Conservation (phyloP, 306 rosid species). For the Glycyrrhiza uralensis region DNA sequence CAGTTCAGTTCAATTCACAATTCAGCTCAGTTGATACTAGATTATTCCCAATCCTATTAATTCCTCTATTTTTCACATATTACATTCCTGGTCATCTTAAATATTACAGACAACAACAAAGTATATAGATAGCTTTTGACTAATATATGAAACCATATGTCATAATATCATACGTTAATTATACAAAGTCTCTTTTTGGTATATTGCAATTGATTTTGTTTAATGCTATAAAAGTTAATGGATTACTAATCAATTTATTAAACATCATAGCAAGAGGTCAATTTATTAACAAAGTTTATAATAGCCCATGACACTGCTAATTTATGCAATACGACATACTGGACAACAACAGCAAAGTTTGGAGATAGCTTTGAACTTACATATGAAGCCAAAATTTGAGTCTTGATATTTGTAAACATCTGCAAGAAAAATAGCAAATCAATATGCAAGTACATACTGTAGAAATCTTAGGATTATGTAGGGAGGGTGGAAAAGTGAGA, state of each 20-base stretch:
- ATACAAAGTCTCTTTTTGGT: background rate
- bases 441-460: background rate
- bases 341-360: background rate
- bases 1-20: background rate
- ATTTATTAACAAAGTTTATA: background rate
- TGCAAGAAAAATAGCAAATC: slow-evolving; percentile 27
- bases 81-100: no score
- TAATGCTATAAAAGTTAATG: background rate
- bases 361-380: slow-evolving; percentile 33
- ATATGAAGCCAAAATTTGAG: slow-evolving; percentile 42
- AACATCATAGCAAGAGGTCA: background rate
- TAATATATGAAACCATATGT: background rate
- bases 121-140: background rate
- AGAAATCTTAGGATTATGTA: background rate
- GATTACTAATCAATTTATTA: background rate
- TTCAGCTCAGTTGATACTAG: background rate
- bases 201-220: background rate
- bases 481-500: background rate
- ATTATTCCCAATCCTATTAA: no score
- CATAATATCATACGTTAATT: background rate
- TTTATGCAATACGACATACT: background rate
- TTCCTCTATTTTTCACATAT: no score
- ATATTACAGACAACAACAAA: background rate
- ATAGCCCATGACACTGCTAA: background rate
- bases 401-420: slow-evolving; percentile 43